Evolutionary conservation across 139 green algal genomes (phyloP).

Genomic region (Tetradesmus obliquus): DNA sequence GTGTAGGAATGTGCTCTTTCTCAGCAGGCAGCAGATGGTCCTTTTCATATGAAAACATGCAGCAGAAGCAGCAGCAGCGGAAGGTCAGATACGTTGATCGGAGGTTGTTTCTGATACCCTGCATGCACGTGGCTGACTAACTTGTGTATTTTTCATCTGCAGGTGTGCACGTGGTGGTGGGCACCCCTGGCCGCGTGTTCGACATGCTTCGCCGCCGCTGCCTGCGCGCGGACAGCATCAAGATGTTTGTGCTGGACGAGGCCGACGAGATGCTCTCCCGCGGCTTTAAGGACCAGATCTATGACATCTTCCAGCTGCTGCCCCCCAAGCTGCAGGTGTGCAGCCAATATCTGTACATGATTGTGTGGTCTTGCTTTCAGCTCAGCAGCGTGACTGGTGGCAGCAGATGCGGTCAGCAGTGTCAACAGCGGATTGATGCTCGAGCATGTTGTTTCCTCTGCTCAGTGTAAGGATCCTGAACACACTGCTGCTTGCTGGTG

Average conservation of each 20-base stretch:
- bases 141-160: neutral
- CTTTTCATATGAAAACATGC: too few relatives aligned
- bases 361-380: neutral
- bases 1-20: neutral
- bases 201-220: slow-evolving; percentile 98
- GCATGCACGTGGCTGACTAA: too few relatives aligned
- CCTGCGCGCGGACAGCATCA: slow-evolving; percentile 89
- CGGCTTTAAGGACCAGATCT: slow-evolving; percentile 99
- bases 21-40: neutral
- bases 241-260: slow-evolving; percentile 99
- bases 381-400: neutral
- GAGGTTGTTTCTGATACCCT: neutral
- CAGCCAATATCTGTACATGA: neutral
- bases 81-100: too few relatives aligned
- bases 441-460: too few relatives aligned
- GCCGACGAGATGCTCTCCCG: slow-evolving; percentile 99
- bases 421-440: too few relatives aligned
- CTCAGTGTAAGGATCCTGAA: too few relatives aligned
- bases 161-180: slow-evolving; percentile 71
- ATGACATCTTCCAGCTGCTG: slow-evolving; percentile 99
- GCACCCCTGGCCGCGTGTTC: slow-evolving; percentile 98
- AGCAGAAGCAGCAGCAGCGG: neutral
- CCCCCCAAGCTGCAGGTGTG: slow-evolving; percentile 97
- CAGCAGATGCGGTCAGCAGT: neutral
- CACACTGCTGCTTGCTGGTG: too few relatives aligned